Percentiles rank a stretch among this genome's conserved stretches.
These are phyloP conservation scores for Punica granatum DNA, from an alignment of 345 rosid genomes.

Conservation along the genomic window DNA sequence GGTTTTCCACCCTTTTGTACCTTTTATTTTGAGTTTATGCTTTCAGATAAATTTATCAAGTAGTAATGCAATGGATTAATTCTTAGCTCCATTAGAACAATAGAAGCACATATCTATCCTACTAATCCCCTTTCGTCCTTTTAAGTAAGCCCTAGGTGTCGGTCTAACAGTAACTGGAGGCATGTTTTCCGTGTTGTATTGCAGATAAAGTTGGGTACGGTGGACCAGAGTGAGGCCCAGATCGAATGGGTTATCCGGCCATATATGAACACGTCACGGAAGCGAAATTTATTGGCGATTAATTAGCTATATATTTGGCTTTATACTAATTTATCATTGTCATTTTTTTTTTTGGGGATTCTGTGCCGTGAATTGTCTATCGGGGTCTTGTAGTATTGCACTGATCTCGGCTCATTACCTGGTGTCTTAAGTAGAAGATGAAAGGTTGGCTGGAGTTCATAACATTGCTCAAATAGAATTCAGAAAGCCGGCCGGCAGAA, in stretches of 20 bases:
- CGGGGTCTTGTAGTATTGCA: neutral
- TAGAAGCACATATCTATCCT: no score
- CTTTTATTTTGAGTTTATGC: neutral
- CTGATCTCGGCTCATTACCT: conserved; percentile 22
- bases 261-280: conserved; percentile 80
- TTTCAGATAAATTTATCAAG: neutral
- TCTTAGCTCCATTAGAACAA: neutral
- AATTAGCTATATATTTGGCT: conserved; percentile 6
- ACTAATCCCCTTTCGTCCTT: no score
- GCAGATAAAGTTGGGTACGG: conserved; percentile 74
- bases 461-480: conserved; percentile 98
- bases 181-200: conserved; percentile 3
- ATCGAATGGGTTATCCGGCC: conserved; percentile 73
- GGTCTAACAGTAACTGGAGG: neutral
- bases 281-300: conserved; percentile 60
- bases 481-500: conserved; percentile 83
- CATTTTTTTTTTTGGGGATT: neutral
- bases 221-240: conserved; percentile 84
- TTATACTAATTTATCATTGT: neutral
- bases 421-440: conserved; percentile 74
- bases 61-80: neutral
- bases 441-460: conserved; percentile 93
- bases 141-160: neutral
- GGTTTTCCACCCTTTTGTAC: neutral
- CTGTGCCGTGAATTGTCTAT: neutral